phyloP scores from a whole-genome alignment of 2,329 filamentous ascomycete genomes.

The Ceratocystis papillata region DNA sequence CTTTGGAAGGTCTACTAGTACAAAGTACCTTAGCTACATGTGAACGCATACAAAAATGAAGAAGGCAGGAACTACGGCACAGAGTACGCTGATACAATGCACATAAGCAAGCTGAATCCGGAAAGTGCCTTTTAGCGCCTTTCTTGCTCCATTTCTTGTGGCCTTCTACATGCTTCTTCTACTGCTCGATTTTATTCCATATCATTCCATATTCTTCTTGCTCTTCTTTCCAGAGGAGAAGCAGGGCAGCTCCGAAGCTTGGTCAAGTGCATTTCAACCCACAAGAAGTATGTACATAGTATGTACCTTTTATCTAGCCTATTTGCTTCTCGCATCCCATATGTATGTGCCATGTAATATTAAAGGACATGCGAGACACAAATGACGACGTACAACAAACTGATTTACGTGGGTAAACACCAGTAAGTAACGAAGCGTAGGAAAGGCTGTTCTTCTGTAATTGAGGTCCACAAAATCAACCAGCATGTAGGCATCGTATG shows the following conservation, averaged over 20 bases:
- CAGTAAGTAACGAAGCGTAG: not conserved
- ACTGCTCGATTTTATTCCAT: not conserved
- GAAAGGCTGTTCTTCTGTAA: no score
- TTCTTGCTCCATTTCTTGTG: not conserved
- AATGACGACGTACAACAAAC: not conserved
- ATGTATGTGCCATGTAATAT: no score
- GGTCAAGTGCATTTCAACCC: no score
- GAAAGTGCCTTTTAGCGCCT: not conserved
- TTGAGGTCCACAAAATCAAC: no score
- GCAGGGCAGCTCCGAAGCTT: no score
- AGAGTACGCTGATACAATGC: not conserved
- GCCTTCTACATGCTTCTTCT: not conserved
- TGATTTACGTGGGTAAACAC: not conserved
- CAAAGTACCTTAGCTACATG: not conserved
- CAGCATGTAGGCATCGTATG: no score
- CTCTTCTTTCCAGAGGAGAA: not conserved
- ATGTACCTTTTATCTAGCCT: no score
- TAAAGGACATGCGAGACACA: not conserved
- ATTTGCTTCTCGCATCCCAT: no score
- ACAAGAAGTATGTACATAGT: no score
- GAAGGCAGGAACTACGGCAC: not conserved
- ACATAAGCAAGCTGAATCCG: not conserved
- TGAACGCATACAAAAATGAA: not conserved
- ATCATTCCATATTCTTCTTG: not conserved
- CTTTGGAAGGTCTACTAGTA: not conserved